A percentile compares a stretch with the other conserved stretches of the same genome.
Conservation (phyloP, 2,329 filamentous ascomycete genomes). For the Trichoderma atrobrunneum region DNA sequence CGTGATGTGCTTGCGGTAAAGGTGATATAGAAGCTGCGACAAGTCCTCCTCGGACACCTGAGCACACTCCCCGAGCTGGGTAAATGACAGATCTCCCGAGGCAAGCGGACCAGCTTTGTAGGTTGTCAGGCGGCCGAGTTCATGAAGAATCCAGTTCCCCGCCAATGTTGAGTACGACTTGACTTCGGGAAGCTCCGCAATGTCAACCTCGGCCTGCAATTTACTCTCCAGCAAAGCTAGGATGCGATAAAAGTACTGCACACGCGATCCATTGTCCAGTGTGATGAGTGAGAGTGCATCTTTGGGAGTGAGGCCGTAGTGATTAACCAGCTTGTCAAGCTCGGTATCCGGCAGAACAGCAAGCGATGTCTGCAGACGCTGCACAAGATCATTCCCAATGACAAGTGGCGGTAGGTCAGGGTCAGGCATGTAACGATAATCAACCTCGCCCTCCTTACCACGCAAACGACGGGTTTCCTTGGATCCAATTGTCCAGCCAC, state of each 20-base stretch:
- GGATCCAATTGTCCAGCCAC: slow-evolving; percentile 85
- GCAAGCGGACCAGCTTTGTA: slow-evolving; percentile 41
- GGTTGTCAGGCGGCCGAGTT: slow-evolving; percentile 66
- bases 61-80: slow-evolving; percentile 45
- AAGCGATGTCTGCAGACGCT: slow-evolving; percentile 59
- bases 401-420: slow-evolving; percentile 81
- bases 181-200: slow-evolving; percentile 26
- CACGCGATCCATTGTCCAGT: slow-evolving; percentile 72
- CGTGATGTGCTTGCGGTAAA: slow-evolving; percentile 50
- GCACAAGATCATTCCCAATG: slow-evolving; percentile 68
- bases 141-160: slow-evolving; percentile 70
- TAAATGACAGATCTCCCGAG: slow-evolving; percentile 38
- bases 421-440: slow-evolving; percentile 98
- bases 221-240: slow-evolving; percentile 46
- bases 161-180: slow-evolving; percentile 46
- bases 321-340: slow-evolving; percentile 57
- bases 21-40: slow-evolving; percentile 49
- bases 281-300: slow-evolving; percentile 79
- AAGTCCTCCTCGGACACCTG: slow-evolving; percentile 47
- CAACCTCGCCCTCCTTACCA: slow-evolving; percentile 94
- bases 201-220: slow-evolving; percentile 25
- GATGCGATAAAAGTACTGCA: slow-evolving; percentile 78
- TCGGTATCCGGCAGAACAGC: slow-evolving; percentile 71
- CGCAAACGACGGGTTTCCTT: slow-evolving; percentile 78
- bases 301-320: slow-evolving; percentile 70